Conservation (phyloP, 352 stramenopile species). For the Pythium phragmiticola region DNA sequence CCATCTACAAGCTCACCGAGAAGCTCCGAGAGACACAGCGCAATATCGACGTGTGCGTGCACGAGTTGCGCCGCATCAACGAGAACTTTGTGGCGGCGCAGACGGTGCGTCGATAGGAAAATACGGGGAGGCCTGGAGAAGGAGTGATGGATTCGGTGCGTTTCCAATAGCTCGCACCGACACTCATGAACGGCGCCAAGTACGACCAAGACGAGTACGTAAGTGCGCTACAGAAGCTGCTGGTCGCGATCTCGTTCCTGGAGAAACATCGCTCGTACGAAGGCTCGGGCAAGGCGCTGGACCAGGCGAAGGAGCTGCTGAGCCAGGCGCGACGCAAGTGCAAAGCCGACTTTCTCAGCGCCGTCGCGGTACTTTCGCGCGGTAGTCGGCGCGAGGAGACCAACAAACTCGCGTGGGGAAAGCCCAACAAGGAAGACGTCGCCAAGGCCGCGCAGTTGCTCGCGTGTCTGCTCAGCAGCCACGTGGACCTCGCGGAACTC, state of each 20-base stretch:
- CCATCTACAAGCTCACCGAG: constrained; percentile 84
- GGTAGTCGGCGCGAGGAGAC: constrained; percentile 35
- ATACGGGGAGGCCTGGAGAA: not conserved
- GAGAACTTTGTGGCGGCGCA: constrained; percentile 74
- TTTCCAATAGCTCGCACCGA: constrained; percentile 50
- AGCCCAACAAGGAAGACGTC: constrained; percentile 53
- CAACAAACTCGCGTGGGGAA: constrained; percentile 35
- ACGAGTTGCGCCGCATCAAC: constrained; percentile 65
- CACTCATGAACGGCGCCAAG: constrained; percentile 64
- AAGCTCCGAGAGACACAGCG: constrained; percentile 76
- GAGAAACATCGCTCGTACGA: constrained; percentile 71
- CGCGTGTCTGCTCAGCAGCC: constrained; percentile 55
- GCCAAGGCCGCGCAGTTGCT: constrained; percentile 59
- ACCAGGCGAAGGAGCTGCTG: constrained; percentile 64
- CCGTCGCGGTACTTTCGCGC: constrained; percentile 57
- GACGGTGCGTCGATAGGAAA: constrained; percentile 34
- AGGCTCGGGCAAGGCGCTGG: constrained; percentile 67
- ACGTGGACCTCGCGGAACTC: constrained; percentile 49
- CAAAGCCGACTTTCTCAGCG: constrained; percentile 68
- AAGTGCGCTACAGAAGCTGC: constrained; percentile 56
- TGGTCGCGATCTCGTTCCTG: constrained; percentile 68
- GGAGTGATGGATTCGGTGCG: not conserved
- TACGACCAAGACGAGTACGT: constrained; percentile 75
- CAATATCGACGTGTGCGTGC: constrained; percentile 82
- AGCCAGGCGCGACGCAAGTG: constrained; percentile 59